Percentiles rank a stretch among this genome's conserved stretches.
Evolutionary conservation across 352 stramenopile species (phyloP).

Genomic region (Phytophthora ohioensis): DNA sequence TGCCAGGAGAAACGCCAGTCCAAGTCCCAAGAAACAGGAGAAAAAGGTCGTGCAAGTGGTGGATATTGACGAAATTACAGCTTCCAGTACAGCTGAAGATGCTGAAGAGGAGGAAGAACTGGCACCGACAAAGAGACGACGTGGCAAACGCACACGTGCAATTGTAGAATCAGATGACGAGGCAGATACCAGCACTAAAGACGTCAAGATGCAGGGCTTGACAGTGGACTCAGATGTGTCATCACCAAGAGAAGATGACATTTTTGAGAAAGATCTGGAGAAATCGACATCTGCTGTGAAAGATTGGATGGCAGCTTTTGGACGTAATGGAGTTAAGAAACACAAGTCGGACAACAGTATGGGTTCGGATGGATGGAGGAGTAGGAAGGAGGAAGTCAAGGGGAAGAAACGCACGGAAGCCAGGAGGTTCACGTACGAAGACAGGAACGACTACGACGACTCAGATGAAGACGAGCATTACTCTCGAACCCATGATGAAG

Average conservation of each 20-base stretch:
- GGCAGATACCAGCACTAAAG: conserved; percentile 27
- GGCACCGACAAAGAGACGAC: conserved; percentile 42
- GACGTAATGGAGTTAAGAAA: conserved; percentile 39
- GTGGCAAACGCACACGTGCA: conserved; percentile 57
- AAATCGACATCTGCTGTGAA: conserved; percentile 42
- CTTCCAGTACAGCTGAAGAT: conserved; percentile 47
- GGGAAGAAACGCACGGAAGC: conserved; percentile 5
- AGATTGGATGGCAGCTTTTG: conserved; percentile 75
- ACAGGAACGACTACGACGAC: conserved; percentile 41
- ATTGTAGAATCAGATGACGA: conserved; percentile 79
- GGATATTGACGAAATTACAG: conserved; percentile 19
- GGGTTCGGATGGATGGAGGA: conserved; percentile 30
- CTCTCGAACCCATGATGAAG: conserved; percentile 71
- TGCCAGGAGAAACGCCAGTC: conserved; percentile 4
- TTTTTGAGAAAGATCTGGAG: conserved; percentile 39
- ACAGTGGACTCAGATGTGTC: conserved; percentile 56
- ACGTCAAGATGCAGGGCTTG: conserved; percentile 27
- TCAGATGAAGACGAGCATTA: conserved; percentile 60
- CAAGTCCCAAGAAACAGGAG: conserved; percentile 18
- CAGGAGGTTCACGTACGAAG: conserved; percentile 20
- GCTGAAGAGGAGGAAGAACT: conserved; percentile 59
- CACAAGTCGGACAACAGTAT: conserved; percentile 22
- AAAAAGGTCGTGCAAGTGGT: conserved; percentile 6
- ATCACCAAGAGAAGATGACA: conserved; percentile 43
- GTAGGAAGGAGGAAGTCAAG: conserved; percentile 17